Conservation (phyloP, 129 eudicot species). For the Tagetes erecta region DNA sequence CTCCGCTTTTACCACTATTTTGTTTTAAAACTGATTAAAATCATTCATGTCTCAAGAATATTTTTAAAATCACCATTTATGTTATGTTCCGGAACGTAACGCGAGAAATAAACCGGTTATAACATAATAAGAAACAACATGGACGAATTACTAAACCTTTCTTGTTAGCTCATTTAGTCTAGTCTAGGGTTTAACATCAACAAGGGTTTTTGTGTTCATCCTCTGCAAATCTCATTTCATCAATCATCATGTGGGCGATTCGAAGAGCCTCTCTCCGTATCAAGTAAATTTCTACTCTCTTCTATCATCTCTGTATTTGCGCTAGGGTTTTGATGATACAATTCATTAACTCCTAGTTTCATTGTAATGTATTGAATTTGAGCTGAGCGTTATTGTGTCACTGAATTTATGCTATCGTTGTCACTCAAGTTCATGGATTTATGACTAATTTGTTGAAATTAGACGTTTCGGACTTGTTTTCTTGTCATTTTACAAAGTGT, state of each 20-base stretch:
- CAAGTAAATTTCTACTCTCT: constrained; percentile 23
- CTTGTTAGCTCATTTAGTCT: neutral
- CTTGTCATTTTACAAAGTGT: neutral
- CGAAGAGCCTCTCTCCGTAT: constrained; percentile 33
- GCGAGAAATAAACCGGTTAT: neutral
- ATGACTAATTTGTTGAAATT: neutral
- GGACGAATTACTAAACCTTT: neutral
- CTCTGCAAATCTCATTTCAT: constrained; percentile 16
- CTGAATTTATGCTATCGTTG: neutral
- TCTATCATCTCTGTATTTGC: neutral
- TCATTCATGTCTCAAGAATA: no score
- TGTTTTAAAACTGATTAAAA: no score
- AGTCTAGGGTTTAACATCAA: constrained; percentile 29
- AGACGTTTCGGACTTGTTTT: neutral
- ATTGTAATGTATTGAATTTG: neutral
- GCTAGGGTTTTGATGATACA: neutral
- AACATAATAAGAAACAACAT: neutral
- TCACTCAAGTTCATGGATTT: neutral
- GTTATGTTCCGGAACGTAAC: no score
- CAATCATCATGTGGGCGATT: constrained; percentile 32
- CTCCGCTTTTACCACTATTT: no score
- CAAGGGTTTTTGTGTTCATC: constrained; percentile 22
- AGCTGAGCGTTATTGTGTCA: neutral
- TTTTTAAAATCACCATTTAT: no score
- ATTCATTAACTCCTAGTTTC: neutral